phyloP scores from a whole-genome alignment of 371 early-diverging fungal genomes.

The Mortierella sp. region DNA sequence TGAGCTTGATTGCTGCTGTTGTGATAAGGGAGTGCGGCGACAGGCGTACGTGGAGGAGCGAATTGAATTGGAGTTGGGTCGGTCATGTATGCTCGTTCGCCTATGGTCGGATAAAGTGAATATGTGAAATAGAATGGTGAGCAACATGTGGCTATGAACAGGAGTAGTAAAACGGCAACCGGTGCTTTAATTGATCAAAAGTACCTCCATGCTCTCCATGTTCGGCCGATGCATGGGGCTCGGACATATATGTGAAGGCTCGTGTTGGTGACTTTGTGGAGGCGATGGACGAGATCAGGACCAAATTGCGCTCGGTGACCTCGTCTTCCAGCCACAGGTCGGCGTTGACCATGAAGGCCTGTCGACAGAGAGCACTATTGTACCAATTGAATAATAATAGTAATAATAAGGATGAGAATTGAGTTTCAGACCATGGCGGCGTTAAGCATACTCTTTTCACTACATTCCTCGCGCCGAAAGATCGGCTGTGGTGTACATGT shows the following conservation, averaged over 20 bases:
- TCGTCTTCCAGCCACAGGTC: conserved; percentile 55
- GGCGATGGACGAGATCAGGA: conserved; percentile 36
- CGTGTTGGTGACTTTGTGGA: conserved; percentile 21
- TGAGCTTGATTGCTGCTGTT: background rate
- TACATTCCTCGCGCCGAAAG: background rate
- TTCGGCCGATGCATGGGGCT: background rate
- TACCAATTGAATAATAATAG: background rate
- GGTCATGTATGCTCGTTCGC: background rate
- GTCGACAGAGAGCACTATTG: conserved; percentile 25
- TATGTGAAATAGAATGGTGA: background rate
- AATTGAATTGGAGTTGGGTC: conserved; percentile 2
- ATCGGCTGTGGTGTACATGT: background rate
- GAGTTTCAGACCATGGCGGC: background rate
- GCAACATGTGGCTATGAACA: background rate
- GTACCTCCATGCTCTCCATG: background rate
- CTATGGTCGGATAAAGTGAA: background rate
- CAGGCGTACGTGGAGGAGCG: background rate
- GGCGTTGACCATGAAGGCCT: conserved; percentile 42
- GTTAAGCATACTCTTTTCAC: background rate
- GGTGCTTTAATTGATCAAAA: background rate
- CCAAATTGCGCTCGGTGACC: conserved; percentile 36
- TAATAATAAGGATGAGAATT: background rate
- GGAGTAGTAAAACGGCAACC: background rate
- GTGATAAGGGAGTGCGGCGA: background rate
- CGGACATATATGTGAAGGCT: conserved; percentile 1